phyloP scores from a whole-genome alignment of 2,329 filamentous ascomycete species.

The Penicillium sp. region DNA sequence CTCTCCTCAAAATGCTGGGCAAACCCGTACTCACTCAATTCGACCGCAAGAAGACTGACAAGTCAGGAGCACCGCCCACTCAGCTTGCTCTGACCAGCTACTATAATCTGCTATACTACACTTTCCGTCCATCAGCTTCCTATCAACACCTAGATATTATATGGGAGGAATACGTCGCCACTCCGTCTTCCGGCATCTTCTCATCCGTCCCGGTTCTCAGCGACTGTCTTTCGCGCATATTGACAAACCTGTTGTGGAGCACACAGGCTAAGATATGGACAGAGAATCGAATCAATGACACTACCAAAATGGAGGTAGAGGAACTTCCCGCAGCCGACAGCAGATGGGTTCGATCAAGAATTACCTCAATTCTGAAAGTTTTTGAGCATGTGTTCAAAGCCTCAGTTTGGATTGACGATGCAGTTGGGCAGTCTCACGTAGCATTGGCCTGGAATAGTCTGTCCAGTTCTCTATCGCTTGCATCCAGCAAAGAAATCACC shows the following conservation, averaged over 20 bases:
- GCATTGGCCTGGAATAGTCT: conserved; percentile 63
- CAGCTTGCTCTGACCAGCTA: conserved; percentile 69
- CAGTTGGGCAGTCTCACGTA: conserved; percentile 44
- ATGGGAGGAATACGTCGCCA: conserved; percentile 73
- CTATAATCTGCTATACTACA: conserved; percentile 79
- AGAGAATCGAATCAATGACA: conserved; percentile 66
- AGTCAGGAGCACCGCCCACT: conserved; percentile 44
- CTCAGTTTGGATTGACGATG: conserved; percentile 49
- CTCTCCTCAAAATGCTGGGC: conserved; percentile 62
- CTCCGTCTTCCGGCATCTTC: conserved; percentile 61
- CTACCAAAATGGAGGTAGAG: conserved; percentile 58
- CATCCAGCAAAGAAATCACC: conserved; percentile 81
- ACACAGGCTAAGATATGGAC: conserved; percentile 63
- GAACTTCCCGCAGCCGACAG: conserved; percentile 81
- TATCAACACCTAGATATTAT: conserved; percentile 66
- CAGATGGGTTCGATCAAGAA: conserved; percentile 79
- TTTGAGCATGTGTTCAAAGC: conserved; percentile 54
- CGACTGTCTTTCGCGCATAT: conserved; percentile 63
- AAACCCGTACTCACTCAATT: conserved; percentile 69
- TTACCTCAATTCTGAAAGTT: conserved; percentile 62
- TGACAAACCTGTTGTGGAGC: conserved; percentile 64
- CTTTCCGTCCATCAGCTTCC: conserved; percentile 68
- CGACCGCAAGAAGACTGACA: conserved; percentile 60
- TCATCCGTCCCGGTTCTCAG: conserved; percentile 51
- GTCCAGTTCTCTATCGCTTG: conserved; percentile 58